phyloP scores from a whole-genome alignment of 2,329 filamentous ascomycete genomes.

The Elsinoe arachidis region DNA sequence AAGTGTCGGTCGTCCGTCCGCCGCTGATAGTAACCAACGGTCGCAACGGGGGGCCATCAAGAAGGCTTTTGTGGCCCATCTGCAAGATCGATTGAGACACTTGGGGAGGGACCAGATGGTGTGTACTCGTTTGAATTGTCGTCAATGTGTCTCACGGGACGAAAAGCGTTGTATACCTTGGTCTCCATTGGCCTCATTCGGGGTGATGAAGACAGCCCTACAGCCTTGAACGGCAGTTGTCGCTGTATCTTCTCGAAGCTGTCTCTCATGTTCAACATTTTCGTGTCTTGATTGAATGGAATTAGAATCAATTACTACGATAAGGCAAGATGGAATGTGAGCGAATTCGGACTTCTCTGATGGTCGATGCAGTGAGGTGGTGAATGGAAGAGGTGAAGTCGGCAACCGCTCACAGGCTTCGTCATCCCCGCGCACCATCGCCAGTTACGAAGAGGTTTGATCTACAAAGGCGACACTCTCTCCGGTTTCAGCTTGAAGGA shows the following conservation, averaged over 20 bases:
- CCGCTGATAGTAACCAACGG: slow-evolving; percentile 8
- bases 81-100: slow-evolving; percentile 8
- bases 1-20: background rate
- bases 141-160: slow-evolving; percentile 12
- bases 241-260: background rate
- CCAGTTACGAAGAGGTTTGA: background rate
- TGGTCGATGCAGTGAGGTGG: background rate
- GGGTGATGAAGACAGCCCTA: background rate
- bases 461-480: background rate
- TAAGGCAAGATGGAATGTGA: background rate
- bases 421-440: background rate
- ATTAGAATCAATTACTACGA: too few species aligned
- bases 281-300: background rate
- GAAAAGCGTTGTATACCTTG: background rate
- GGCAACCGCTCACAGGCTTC: background rate
- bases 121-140: slow-evolving; percentile 4
- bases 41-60: background rate
- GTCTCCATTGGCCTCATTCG: background rate
- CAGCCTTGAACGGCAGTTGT: background rate
- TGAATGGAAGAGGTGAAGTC: background rate
- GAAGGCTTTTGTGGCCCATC: background rate
- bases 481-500: slow-evolving; percentile 3
- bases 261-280: slow-evolving; percentile 1
- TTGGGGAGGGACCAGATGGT: background rate
- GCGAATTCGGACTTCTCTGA: background rate